phyloP scores from a whole-genome alignment of 2,329 filamentous ascomycete species.

The Diaporthe sp. region DNA sequence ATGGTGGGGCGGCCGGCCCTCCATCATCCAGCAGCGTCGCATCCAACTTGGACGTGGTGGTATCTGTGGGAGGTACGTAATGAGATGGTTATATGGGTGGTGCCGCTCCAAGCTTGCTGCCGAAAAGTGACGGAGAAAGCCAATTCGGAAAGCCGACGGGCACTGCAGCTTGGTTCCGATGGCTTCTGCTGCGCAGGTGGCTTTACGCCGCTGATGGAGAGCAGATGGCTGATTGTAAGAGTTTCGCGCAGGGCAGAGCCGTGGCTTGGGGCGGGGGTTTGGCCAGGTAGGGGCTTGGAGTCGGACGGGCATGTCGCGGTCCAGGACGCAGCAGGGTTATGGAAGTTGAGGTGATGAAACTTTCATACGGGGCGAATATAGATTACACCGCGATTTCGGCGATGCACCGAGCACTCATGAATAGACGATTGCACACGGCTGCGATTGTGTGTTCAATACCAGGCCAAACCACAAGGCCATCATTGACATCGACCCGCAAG shows the following conservation, averaged over 20 bases:
- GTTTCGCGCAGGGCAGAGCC: neutral
- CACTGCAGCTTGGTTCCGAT: neutral
- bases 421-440: neutral
- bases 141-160: neutral
- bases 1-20: slow-evolving; percentile 9
- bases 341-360: neutral
- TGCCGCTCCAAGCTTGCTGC: neutral
- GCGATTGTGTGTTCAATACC: neutral
- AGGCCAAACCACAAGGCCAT: neutral
- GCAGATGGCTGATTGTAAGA: too few relatives aligned
- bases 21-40: slow-evolving; percentile 11
- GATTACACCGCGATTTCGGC: neutral
- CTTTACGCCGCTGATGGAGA: neutral
- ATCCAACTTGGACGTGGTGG: neutral
- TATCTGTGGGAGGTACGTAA: slow-evolving; percentile 7
- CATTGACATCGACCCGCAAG: neutral
- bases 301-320: neutral
- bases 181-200: neutral
- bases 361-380: too few relatives aligned
- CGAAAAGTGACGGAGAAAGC: neutral
- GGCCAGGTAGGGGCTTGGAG: neutral
- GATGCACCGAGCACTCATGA: too few relatives aligned
- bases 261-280: too few relatives aligned
- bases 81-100: neutral
- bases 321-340: neutral